Conservation (phyloP, 176 grass and related monocot genomes). For the Oropetium thomaeum region DNA sequence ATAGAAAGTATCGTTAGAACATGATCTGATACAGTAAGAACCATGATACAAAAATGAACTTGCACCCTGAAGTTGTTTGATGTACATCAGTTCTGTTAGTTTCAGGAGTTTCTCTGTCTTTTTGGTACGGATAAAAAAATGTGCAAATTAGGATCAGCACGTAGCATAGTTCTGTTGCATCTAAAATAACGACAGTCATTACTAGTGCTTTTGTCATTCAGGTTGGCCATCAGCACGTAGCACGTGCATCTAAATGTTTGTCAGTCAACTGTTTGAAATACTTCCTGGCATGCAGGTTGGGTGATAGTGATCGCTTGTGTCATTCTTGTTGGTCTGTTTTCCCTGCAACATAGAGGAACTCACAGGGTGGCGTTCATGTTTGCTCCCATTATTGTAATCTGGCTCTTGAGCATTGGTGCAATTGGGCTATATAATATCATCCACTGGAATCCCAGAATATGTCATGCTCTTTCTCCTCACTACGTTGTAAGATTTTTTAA, state of each 20-base stretch:
- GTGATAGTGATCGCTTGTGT: constrained; percentile 53
- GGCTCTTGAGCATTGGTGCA: constrained; percentile 57
- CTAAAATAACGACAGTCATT: not conserved
- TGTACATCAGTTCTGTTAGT: not conserved
- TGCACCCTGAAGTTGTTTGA: not conserved
- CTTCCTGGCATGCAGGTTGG: constrained; percentile 44
- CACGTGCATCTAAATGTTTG: no score
- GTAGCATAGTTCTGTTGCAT: not conserved
- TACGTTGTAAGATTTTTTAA: constrained; percentile 60
- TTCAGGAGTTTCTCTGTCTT: not conserved
- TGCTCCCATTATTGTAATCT: constrained; percentile 59
- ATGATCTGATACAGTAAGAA: not conserved
- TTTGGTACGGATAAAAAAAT: not conserved
- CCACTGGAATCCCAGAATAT: constrained; percentile 68
- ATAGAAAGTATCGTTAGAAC: not conserved
- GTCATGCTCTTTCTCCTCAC: constrained; percentile 59
- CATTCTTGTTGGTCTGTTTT: constrained; percentile 67
- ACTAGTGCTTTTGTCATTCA: not conserved
- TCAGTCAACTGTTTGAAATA: not conserved
- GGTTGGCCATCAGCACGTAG: no score
- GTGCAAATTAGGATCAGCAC: not conserved
- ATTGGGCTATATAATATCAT: constrained; percentile 74
- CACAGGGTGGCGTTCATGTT: constrained; percentile 72
- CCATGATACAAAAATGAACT: not conserved
- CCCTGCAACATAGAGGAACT: constrained; percentile 65